Conservation (phyloP, 192 early-diverging fungal species). For the Podila epicladia region DNA sequence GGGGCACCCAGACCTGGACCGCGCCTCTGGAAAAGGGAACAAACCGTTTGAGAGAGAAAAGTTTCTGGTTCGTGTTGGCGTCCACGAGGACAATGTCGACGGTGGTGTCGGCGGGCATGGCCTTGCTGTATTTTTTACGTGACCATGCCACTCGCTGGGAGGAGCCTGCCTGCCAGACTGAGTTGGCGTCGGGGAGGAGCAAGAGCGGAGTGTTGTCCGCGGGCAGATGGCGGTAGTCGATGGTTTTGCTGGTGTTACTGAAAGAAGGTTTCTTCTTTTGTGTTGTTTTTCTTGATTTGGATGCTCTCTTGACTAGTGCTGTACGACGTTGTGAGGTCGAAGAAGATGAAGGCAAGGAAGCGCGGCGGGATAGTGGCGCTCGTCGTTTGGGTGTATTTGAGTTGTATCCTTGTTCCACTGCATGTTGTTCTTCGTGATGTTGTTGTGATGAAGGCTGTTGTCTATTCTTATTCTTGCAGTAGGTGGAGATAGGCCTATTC, state of each 20-base stretch:
- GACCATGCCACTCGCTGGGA: slow-evolving; percentile 39
- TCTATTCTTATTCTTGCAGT: too few species aligned
- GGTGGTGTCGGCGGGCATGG: slow-evolving; percentile 35
- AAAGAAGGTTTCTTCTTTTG: slow-evolving; percentile 1
- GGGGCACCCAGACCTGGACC: slow-evolving; percentile 28
- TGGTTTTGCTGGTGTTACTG: slow-evolving; percentile 1
- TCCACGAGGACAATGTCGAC: slow-evolving; percentile 40
- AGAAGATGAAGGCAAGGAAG: too few species aligned
- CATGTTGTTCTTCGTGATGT: too few species aligned
- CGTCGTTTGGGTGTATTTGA: too few species aligned
- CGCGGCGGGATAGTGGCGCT: too few species aligned
- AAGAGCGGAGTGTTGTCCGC: slow-evolving; percentile 15
- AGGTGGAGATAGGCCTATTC: too few species aligned
- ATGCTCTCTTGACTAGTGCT: too few species aligned
- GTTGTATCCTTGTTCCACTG: too few species aligned
- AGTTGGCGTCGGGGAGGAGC: slow-evolving; percentile 22
- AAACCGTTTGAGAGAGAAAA: slow-evolving; percentile 40
- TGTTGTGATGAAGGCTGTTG: too few species aligned
- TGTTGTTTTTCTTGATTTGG: not conserved
- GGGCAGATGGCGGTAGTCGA: not conserved
- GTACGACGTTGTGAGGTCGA: too few species aligned
- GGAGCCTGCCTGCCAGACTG: slow-evolving; percentile 39
- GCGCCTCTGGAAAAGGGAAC: slow-evolving; percentile 28
- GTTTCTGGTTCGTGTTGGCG: slow-evolving; percentile 27
- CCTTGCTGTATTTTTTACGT: slow-evolving; percentile 15